phyloP scores from a whole-genome alignment of 2,329 filamentous ascomycete genomes.

The Phyllosticta citrichinensis region DNA sequence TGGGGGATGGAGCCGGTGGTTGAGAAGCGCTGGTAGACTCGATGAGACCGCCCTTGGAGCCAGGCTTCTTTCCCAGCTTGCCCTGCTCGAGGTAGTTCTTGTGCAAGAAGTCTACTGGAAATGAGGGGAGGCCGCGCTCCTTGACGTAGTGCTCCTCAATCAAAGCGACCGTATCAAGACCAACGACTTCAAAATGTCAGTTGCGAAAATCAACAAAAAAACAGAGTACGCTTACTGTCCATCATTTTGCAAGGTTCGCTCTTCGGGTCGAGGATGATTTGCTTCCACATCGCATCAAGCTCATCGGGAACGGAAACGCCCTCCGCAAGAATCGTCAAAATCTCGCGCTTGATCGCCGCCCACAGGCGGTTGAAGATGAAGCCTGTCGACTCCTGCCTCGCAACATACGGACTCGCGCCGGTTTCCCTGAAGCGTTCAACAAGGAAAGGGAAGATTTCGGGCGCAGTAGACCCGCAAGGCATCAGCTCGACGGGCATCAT shows the following conservation, averaged over 20 bases:
- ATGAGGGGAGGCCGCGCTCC: conserved; percentile 35
- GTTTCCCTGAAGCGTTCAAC: conserved; percentile 30
- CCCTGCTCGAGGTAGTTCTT: conserved; percentile 37
- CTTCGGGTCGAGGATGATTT: conserved; percentile 25
- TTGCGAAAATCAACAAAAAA: neutral
- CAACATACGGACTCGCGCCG: conserved; percentile 34
- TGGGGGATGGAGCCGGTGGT: neutral
- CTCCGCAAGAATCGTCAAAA: conserved; percentile 40
- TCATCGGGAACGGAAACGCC: conserved; percentile 40
- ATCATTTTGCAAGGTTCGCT: conserved; percentile 33
- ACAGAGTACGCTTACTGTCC: conserved; percentile 23
- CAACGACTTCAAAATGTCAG: conserved; percentile 23
- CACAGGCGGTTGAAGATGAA: conserved; percentile 49
- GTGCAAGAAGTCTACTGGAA: conserved; percentile 36
- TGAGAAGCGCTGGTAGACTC: neutral
- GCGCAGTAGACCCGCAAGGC: conserved; percentile 38
- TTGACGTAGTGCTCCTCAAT: conserved; percentile 45
- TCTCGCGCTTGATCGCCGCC: conserved; percentile 47
- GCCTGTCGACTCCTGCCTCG: conserved; percentile 41
- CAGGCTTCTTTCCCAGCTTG: conserved; percentile 36
- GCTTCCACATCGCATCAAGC: conserved; percentile 39
- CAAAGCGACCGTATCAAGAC: conserved; percentile 43
- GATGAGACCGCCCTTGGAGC: conserved; percentile 25
- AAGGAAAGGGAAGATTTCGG: conserved; percentile 37
- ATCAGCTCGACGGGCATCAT: conserved; percentile 42